Percentiles rank a stretch among this genome's conserved stretches.
phyloP scores from a whole-genome alignment of 768 basidiomycete species.

The Kwoniella dendrophila region DNA sequence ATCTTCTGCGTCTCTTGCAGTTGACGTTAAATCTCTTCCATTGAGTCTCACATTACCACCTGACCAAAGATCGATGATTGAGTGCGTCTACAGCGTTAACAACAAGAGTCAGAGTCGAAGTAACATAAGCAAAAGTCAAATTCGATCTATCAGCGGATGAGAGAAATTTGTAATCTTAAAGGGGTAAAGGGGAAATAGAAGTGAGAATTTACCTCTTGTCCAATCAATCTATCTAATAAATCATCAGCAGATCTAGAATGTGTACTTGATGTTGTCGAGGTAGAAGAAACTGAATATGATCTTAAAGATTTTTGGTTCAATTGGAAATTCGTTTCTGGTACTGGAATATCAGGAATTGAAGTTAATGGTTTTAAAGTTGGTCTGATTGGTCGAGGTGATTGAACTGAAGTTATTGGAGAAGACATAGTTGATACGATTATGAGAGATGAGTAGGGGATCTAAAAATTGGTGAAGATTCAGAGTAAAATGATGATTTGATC shows the following conservation, averaged over 20 bases:
- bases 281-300: constrained; percentile 8
- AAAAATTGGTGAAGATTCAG: neutral
- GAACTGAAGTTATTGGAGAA: neutral
- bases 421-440: neutral
- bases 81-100: constrained; percentile 24
- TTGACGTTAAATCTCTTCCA: constrained; percentile 40
- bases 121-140: neutral
- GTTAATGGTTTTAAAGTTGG: constrained; percentile 24
- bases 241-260: too few relatives aligned
- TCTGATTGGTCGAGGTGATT: constrained; percentile 15
- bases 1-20: constrained; percentile 35
- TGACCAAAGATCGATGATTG: constrained; percentile 48
- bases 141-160: neutral
- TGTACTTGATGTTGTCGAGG: too few relatives aligned
- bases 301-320: constrained; percentile 13
- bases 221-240: too few relatives aligned
- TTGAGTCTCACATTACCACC: constrained; percentile 47
- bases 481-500: neutral
- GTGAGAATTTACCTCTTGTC: neutral
- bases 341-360: constrained; percentile 3
- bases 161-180: too few relatives aligned
- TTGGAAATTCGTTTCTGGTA: neutral
- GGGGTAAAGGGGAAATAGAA: too few relatives aligned
- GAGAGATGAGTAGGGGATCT: neutral
- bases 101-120: too few relatives aligned